Conservation (phyloP, 2,329 filamentous ascomycete genomes). For the Clarireedia paspali region DNA sequence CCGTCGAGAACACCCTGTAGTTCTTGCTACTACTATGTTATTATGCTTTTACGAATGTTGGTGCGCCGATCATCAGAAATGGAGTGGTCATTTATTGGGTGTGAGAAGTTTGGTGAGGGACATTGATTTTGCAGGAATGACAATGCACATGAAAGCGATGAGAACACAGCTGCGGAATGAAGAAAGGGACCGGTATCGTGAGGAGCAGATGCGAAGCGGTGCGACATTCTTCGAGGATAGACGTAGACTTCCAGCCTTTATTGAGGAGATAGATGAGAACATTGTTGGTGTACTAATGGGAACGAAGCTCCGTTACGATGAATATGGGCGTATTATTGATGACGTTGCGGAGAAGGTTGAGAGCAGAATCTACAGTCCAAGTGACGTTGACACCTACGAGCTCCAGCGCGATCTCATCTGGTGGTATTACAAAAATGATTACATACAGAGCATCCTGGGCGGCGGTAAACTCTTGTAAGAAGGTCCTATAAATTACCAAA, state of each 20-base stretch:
- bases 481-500: background rate
- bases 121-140: slow-evolving; percentile 69
- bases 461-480: slow-evolving; percentile 80
- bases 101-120: slow-evolving; percentile 76
- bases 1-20: slow-evolving; percentile 67
- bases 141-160: slow-evolving; percentile 59
- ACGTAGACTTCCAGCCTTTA: slow-evolving; percentile 16
- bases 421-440: slow-evolving; percentile 95
- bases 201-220: slow-evolving; percentile 3
- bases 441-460: slow-evolving; percentile 82
- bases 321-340: slow-evolving; percentile 41
- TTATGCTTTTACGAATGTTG: slow-evolving; percentile 92
- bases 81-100: slow-evolving; percentile 86
- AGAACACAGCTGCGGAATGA: slow-evolving; percentile 34
- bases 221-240: slow-evolving; percentile 12
- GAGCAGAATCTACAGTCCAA: slow-evolving; percentile 25
- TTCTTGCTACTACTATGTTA: slow-evolving; percentile 79
- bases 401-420: slow-evolving; percentile 82
- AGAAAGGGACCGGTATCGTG: slow-evolving; percentile 9
- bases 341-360: slow-evolving; percentile 5
- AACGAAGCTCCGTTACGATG: slow-evolving; percentile 47
- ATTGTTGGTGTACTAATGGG: slow-evolving; percentile 52
- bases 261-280: slow-evolving; percentile 44
- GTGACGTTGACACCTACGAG: slow-evolving; percentile 73
- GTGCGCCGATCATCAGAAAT: slow-evolving; percentile 89